Percentiles rank a stretch among this genome's conserved stretches.
phyloP scores from a whole-genome alignment of 176 grass and related monocot genomes.

The Bromus sterilis region DNA sequence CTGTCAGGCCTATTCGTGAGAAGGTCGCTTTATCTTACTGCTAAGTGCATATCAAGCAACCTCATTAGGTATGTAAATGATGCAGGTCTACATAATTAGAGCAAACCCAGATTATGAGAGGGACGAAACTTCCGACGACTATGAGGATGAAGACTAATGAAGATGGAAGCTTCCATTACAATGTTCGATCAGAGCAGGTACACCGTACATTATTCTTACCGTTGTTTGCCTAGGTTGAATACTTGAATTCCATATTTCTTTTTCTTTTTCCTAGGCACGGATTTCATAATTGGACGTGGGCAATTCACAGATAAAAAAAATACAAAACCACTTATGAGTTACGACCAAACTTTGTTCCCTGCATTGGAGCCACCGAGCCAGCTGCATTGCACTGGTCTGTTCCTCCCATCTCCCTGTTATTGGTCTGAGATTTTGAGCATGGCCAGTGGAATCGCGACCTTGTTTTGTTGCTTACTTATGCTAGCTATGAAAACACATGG shows the following conservation, averaged over 20 bases:
- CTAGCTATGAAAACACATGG: neutral
- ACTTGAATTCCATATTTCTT: no score
- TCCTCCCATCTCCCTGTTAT: neutral
- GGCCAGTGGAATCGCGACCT: no score
- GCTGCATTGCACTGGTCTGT: no score
- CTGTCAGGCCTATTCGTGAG: neutral
- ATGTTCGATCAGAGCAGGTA: constrained; percentile 8
- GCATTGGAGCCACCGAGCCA: no score
- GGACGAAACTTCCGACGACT: neutral
- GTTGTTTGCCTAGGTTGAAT: neutral
- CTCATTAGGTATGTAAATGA: neutral
- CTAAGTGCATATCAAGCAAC: neutral
- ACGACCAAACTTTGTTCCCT: no score
- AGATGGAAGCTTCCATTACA: neutral
- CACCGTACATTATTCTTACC: neutral
- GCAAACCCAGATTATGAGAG: constrained; percentile 42
- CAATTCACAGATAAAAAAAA: neutral
- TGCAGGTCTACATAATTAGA: constrained; percentile 71
- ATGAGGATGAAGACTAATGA: neutral
- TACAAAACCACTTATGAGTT: neutral
- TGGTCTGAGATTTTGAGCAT: neutral
- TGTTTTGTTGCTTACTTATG: no score
- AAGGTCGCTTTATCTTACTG: neutral
- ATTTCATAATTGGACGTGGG: neutral
- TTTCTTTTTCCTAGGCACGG: no score